These are phyloP conservation scores for Pseudognaphalium luteoalbum DNA, from an alignment of 129 eudicot species.

Conservation along the genomic window DNA sequence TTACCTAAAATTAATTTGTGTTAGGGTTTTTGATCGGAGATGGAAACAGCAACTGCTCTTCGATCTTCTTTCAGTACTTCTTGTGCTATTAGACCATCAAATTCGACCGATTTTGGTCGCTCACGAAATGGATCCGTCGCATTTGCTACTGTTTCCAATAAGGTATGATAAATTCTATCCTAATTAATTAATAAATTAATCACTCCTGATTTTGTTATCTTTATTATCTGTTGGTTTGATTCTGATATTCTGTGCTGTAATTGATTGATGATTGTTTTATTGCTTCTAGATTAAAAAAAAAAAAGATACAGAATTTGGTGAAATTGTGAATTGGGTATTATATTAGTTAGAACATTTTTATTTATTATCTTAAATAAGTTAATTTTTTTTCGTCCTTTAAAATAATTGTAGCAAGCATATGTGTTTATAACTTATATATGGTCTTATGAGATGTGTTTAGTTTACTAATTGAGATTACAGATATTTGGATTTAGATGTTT, in stretches of 20 bases:
- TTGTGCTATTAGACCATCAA: constrained; percentile 28
- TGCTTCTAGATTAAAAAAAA: background rate
- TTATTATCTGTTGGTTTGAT: background rate
- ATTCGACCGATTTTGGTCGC: constrained; percentile 21
- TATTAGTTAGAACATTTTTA: background rate
- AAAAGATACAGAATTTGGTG: background rate
- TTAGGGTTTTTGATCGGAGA: constrained; percentile 29
- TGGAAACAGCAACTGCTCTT: constrained; percentile 67
- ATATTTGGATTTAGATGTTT: background rate
- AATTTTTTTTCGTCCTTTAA: too few relatives aligned
- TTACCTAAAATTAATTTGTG: constrained; percentile 1
- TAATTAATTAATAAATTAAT: too few relatives aligned
- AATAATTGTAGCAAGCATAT: background rate
- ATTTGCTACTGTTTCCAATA: constrained; percentile 30
- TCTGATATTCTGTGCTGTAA: background rate
- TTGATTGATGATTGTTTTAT: background rate
- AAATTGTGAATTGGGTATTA: background rate
- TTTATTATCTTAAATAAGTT: too few relatives aligned
- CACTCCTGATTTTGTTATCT: background rate
- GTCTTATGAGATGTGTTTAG: background rate
- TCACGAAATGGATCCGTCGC: constrained; percentile 33
- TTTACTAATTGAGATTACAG: background rate
- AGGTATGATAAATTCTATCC: constrained; percentile 33
- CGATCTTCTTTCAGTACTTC: constrained; percentile 50
- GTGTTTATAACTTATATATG: background rate